Conservation (phyloP, 139 green algal genomes). For the Edaphochlamys debaryana region DNA sequence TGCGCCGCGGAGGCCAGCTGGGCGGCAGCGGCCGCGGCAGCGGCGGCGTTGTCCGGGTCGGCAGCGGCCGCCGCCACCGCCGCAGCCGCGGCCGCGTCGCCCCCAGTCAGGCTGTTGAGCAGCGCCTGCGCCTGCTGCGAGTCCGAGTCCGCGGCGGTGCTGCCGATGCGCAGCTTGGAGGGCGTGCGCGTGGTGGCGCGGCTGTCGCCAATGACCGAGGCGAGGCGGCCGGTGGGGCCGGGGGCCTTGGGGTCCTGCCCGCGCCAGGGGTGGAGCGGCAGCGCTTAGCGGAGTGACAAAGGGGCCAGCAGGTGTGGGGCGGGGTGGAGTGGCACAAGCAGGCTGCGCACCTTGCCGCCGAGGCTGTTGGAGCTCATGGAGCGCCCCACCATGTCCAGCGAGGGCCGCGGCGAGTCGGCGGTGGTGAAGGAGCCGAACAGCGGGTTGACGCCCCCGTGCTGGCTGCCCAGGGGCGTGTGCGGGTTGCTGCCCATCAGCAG, state of each 20-base stretch:
- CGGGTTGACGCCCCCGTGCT: slow-evolving; percentile 7
- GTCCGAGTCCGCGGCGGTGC: background rate
- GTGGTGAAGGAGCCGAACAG: slow-evolving; percentile 16
- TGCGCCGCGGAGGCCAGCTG: slow-evolving; percentile 6
- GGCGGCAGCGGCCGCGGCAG: slow-evolving; percentile 14
- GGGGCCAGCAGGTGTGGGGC: no score
- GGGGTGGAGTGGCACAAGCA: no score
- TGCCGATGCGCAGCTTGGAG: slow-evolving; percentile 59
- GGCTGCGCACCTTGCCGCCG: background rate
- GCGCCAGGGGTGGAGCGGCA: no score
- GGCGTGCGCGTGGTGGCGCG: slow-evolving; percentile 23
- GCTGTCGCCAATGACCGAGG: slow-evolving; percentile 3
- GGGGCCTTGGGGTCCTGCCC: background rate
- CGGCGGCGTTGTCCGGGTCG: background rate
- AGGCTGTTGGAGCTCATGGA: slow-evolving; percentile 32
- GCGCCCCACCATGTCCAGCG: slow-evolving; percentile 3
- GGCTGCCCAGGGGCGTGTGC: slow-evolving; percentile 31
- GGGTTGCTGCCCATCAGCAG: slow-evolving; percentile 4
- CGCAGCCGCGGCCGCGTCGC: background rate
- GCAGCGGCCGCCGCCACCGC: background rate
- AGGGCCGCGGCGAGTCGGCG: background rate
- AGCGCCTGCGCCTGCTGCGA: slow-evolving; percentile 16
- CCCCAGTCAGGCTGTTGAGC: background rate
- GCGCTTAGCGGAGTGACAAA: no score
- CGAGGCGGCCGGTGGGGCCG: background rate